Evolutionary conservation across 2,329 filamentous ascomycete species (phyloP).

Genomic region (Tolypocladium sp.): DNA sequence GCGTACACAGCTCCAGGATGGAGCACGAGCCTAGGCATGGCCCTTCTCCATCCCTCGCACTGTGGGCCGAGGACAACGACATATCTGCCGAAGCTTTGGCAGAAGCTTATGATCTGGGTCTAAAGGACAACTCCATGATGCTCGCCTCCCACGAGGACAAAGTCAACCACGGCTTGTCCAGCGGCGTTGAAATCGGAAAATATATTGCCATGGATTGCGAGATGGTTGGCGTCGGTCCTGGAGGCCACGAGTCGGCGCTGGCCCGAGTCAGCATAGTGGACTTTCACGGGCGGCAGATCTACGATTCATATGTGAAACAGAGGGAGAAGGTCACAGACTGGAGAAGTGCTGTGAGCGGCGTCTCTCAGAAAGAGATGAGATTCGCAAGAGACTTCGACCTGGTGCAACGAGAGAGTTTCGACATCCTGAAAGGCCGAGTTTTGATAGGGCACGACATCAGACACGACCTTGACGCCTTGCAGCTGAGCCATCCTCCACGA

Average conservation of each 20-base stretch:
- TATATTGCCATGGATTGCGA: conserved; percentile 94
- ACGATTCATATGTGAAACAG: conserved; percentile 85
- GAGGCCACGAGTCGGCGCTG: conserved; percentile 62
- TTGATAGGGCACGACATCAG: conserved; percentile 77
- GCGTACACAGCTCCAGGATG: conserved; percentile 39
- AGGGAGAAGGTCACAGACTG: conserved; percentile 78
- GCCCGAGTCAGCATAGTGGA: conserved; percentile 87
- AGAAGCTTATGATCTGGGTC: conserved; percentile 50
- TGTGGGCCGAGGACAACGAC: conserved; percentile 53
- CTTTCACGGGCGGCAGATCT: conserved; percentile 84
- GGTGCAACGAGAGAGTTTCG: conserved; percentile 64
- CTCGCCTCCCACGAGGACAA: conserved; percentile 38
- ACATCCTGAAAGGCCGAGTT: conserved; percentile 60
- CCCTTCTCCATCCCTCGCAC: conserved; percentile 43
- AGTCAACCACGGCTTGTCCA: conserved; percentile 55
- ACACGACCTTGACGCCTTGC: conserved; percentile 68
- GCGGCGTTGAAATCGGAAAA: conserved; percentile 66
- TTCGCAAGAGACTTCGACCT: conserved; percentile 62
- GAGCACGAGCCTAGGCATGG: conserved; percentile 26
- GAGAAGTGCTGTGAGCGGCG: conserved; percentile 78
- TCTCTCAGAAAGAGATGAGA: conserved; percentile 64
- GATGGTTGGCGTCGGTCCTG: conserved; percentile 84
- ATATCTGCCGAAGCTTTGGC: conserved; percentile 51
- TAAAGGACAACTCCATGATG: conserved; percentile 37
- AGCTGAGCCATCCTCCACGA: conserved; percentile 66